Base-by-base conservation (phyloP, 805 yeast species). In the Metschnikowia continentalis region DNA sequence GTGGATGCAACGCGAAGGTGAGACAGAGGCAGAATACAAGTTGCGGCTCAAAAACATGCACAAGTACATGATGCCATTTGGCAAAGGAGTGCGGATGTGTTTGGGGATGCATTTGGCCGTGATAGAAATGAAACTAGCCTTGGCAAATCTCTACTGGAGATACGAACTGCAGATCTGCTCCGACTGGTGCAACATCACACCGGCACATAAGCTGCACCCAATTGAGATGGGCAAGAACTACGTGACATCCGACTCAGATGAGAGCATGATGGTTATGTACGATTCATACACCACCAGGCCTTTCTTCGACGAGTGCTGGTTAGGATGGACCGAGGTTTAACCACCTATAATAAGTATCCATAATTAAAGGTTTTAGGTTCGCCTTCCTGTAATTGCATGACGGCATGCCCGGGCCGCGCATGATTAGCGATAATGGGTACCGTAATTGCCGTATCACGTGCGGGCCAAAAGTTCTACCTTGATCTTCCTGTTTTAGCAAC, bases 41-140 rank as follows among this genome's bases (percentile, higher is more conserved):
- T 54, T 50, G 5, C 60, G 84, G 37, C 58, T 77, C 33, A 73
- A 67, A 48, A 49, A 48, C 7, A 84, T 82, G 80, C 72, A 74
- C 50, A 74, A 70, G 47, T 72, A 73, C 56, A 78, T 84, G 74
- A 77, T 84, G 76, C 82, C 86, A 0, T 86, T 86, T 69, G 90
- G 91, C 1, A 78, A 82, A 38, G 92, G 91, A 2, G 73, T 82
- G 19, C 69, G 90, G 55, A 84, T 84, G 90, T 86, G 92, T 60
- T 68, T 84, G 48, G 91, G 92, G 1, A 77, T 82, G 81, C 75
- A 85, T 61, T 62, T 86, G 38, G 90, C 90, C 0, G 65, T 79
- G 17, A 78, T 79, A 39, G 90, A 84, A 61, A 82, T 85, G 73
- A 85, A 84, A 61, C 59, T 83, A 40, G 75, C 78, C 11, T 60